Evolutionary conservation across 2,329 filamentous ascomycete species (phyloP).

Genomic region (Fusarium sp.): DNA sequence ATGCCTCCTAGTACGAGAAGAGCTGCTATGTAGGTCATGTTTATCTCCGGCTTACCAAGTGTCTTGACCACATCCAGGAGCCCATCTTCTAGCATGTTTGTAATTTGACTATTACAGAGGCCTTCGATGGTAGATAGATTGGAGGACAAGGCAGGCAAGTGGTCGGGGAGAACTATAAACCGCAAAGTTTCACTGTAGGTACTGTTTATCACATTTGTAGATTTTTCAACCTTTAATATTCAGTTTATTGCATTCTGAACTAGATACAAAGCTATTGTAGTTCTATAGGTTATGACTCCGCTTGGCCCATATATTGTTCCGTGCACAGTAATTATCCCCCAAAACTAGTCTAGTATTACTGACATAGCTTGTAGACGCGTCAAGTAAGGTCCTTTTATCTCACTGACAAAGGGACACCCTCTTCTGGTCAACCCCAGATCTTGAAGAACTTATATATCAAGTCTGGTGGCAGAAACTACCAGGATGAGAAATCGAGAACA

Average conservation of each 20-base stretch:
- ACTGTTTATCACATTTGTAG: fast-evolving
- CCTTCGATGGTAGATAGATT: not conserved
- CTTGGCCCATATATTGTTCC: not conserved
- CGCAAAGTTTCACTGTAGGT: not conserved
- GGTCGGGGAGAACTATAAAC: not conserved
- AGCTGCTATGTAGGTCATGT: fast-evolving
- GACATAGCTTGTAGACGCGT: not conserved
- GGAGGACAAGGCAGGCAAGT: not conserved
- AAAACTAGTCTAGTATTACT: not conserved
- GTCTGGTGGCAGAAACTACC: too few relatives aligned
- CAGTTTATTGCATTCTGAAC: not conserved
- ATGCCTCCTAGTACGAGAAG: not conserved
- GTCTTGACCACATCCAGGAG: not conserved
- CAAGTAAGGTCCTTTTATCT: not conserved
- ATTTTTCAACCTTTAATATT: not conserved
- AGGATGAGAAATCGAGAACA: too few relatives aligned
- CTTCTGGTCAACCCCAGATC: fast-evolving
- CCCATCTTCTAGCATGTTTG: not conserved
- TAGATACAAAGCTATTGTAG: not conserved
- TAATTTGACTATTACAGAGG: not conserved
- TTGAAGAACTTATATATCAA: fast-evolving
- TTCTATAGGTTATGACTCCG: not conserved
- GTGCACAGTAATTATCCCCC: not conserved
- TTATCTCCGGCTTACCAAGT: not conserved
- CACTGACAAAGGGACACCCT: too few relatives aligned